These are phyloP conservation scores for Vitellaria paradoxa DNA, from an alignment of 179 eudicot genomes.

Conservation along the genomic window DNA sequence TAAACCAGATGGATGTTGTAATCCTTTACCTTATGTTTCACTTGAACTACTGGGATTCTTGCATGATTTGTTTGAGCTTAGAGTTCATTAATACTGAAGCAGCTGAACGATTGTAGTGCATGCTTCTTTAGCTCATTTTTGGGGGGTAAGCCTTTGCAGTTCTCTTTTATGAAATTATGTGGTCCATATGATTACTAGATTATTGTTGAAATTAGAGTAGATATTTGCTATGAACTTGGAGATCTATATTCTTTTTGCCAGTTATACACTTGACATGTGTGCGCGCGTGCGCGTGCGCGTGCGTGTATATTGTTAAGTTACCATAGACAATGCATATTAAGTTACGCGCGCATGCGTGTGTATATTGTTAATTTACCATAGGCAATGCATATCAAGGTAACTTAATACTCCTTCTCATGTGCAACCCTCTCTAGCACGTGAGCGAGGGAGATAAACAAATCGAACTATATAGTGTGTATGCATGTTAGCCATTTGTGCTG, in stretches of 20 bases:
- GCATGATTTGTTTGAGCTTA: not conserved
- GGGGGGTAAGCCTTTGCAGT: not conserved
- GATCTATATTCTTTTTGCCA: not conserved
- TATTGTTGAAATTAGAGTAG: not conserved
- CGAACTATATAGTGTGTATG: too few relatives aligned
- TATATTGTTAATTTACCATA: too few relatives aligned
- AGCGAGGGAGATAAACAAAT: too few relatives aligned
- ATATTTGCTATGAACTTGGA: not conserved
- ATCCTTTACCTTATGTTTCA: not conserved
- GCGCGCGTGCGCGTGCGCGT: too few relatives aligned
- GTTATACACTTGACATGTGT: too few relatives aligned
- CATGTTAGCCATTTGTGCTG: not conserved
- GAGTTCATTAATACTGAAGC: slow-evolving; percentile 4
- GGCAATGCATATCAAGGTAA: too few relatives aligned
- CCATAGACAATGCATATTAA: too few relatives aligned
- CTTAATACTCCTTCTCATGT: too few relatives aligned
- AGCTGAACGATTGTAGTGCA: not conserved
- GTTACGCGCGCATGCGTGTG: too few relatives aligned
- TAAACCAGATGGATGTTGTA: not conserved
- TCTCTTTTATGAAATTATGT: not conserved
- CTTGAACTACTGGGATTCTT: not conserved
- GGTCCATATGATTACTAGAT: not conserved
- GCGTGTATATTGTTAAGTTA: too few relatives aligned
- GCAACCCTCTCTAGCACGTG: too few relatives aligned
- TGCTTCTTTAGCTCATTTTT: not conserved